Conservation (phyloP, 176 grass and related monocot species). For the Miscanthus lutarioriparius region DNA sequence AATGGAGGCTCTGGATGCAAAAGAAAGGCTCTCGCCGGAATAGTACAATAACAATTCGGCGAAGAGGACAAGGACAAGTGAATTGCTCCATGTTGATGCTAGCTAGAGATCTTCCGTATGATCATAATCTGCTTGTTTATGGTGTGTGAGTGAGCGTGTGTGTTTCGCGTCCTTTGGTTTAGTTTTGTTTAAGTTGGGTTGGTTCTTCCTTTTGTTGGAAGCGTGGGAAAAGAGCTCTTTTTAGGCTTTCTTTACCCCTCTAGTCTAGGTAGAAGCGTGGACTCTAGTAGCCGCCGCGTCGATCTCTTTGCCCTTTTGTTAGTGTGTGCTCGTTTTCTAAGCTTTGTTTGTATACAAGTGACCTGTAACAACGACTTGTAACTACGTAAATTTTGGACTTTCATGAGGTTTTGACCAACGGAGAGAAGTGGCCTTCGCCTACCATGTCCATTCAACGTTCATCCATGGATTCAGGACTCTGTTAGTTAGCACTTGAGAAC, state of each 20-base stretch:
- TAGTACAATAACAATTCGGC: no score
- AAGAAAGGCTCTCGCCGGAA: no score
- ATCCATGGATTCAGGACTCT: not conserved
- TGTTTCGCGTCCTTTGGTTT: not conserved
- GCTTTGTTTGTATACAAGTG: constrained; percentile 9
- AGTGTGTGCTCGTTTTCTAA: not conserved
- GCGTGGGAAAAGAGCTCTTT: constrained; percentile 50
- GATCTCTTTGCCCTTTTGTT: not conserved
- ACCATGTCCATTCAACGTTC: not conserved
- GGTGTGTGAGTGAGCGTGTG: not conserved
- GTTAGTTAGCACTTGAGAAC: no score
- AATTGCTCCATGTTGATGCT: not conserved
- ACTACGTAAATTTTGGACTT: constrained; percentile 31
- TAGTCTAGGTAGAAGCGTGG: constrained; percentile 12
- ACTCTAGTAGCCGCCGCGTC: constrained; percentile 25
- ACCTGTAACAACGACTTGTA: constrained; percentile 25
- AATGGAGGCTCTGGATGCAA: not conserved
- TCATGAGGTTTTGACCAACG: not conserved
- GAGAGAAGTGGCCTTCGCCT: not conserved
- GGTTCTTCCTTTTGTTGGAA: not conserved
- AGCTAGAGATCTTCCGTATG: not conserved
- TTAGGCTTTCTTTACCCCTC: constrained; percentile 43
- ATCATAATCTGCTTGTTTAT: not conserved
- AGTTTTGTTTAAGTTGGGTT: not conserved
- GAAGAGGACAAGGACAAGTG: not conserved